A percentile compares a stretch with the other conserved stretches of the same genome.
Evolutionary conservation across 306 rosid species (phyloP).

Genomic region (Carpinus viminea): DNA sequence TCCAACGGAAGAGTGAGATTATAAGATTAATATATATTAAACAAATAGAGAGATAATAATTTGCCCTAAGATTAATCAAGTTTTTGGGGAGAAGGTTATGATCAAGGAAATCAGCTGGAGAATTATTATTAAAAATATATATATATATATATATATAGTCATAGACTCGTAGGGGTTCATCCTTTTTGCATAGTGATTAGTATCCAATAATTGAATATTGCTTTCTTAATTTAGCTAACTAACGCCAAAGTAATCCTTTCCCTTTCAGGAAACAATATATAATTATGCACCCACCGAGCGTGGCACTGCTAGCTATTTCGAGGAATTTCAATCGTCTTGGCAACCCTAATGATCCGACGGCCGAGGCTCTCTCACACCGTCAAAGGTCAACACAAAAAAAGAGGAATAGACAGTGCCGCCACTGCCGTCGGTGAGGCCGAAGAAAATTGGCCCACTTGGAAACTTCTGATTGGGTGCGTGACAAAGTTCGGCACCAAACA

Average conservation of each 20-base stretch:
- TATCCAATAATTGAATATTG: not conserved
- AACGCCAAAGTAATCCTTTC: slow-evolving; percentile 24
- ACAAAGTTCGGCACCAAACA: slow-evolving; percentile 23
- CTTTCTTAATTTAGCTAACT: slow-evolving; percentile 18
- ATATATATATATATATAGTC: no score
- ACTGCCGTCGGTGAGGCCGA: slow-evolving; percentile 21
- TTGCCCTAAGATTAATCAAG: not conserved
- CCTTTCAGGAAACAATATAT: slow-evolving; percentile 13
- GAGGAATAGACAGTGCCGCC: slow-evolving; percentile 28
- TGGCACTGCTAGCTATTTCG: slow-evolving; percentile 15
- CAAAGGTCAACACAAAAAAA: not conserved
- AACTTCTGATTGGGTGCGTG: slow-evolving; percentile 7
- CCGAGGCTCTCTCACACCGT: not conserved
- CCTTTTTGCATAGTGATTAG: not conserved
- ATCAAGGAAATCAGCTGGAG: not conserved
- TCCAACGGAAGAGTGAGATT: no score
- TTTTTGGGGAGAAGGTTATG: not conserved
- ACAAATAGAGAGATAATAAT: not conserved
- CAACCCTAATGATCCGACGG: slow-evolving; percentile 40
- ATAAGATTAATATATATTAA: no score
- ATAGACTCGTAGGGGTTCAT: not conserved
- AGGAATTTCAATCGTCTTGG: slow-evolving; percentile 33
- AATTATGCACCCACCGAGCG: slow-evolving; percentile 24
- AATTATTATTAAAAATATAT: no score
- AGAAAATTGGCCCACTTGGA: slow-evolving; percentile 25